Base-by-base conservation (phyloP, 371 early-diverging fungal species). In the Catenaria anguillulae region DNA sequence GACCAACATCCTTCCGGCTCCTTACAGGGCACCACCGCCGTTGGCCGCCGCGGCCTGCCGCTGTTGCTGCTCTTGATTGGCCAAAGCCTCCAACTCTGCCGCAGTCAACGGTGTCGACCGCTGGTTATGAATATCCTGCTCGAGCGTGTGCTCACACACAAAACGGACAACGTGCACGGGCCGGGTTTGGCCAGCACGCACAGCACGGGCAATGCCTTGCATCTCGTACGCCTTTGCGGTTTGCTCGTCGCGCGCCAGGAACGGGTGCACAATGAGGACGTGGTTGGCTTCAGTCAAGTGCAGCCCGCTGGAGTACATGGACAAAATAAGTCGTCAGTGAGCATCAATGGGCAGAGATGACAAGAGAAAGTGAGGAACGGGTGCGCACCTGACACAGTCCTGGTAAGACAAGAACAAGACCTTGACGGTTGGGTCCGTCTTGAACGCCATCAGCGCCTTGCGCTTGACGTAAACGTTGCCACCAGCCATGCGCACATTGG, bases 251-350 rank as follows among this genome's bases (percentile, higher is more conserved):
- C 13, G 19, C 26, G 6, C 24, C 12, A 42, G 12, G 43, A 60
- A 60, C n/a, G 60, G 40, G 36, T 60, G 60, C 24, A 37, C 17
- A 12, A 60, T n/a, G 10, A 60, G 43, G n/a, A 60, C 60, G 34
- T 60, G 52, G 52, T 35, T 60, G 34, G 60, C 60, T 34, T 40
- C 60, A n/a, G 43, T 42, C 43, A 60, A 34, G 24, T 60, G 60
- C 43, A 60, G 52, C 13, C 60, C 60, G n/a, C 36, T 33, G n/a
- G n/a, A n/a, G 21, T n/a, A n/a, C n/a, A n/a, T n/a, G n/a, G n/a
- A n/a, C n/a, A n/a, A n/a, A n/a, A n/a, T n/a, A n/a, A n/a, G n/a
- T n/a, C n/a, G n/a, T n/a, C n/a, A n/a, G n/a, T n/a, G n/a, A n/a
- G n/a, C n/a, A n/a, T n/a, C n/a, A n/a, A n/a, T n/a, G n/a, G n/a